Evolutionary conservation across 73 alveolate genomes (phyloP).

Genomic region (Paramecium biaurelia): DNA sequence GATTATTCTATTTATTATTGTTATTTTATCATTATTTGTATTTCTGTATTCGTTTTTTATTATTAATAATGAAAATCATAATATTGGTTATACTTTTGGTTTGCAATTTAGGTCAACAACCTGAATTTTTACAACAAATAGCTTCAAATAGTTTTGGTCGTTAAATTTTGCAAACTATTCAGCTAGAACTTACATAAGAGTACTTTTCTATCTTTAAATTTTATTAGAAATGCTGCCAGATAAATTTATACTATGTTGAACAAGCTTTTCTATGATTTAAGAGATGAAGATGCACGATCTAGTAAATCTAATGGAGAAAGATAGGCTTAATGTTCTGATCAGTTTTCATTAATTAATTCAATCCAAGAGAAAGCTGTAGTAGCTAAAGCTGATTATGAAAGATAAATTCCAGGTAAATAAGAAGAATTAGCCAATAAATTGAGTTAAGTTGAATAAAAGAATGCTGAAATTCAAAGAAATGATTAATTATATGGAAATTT

Average conservation of each 20-base stretch:
- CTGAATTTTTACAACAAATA: background rate
- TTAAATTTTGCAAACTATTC: background rate
- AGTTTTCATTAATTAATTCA: background rate
- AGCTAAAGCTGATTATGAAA: slow-evolving; percentile 36
- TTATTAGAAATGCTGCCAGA: slow-evolving; percentile 20
- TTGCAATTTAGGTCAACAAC: background rate
- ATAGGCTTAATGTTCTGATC: slow-evolving; percentile 31
- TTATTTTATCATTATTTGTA: background rate
- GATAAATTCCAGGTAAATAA: slow-evolving; percentile 29
- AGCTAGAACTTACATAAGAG: slow-evolving; percentile 28
- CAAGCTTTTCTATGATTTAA: slow-evolving; percentile 31
- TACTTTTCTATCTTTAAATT: background rate
- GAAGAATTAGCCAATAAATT: slow-evolving; percentile 25
- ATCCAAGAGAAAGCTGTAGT: slow-evolving; percentile 21
- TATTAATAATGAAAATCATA: background rate
- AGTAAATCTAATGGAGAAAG: slow-evolving; percentile 48
- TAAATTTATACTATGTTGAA: slow-evolving; percentile 30
- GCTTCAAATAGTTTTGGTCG: slow-evolving; percentile 37
- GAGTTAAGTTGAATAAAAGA: background rate
- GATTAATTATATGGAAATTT: background rate
- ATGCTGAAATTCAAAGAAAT: slow-evolving; percentile 17
- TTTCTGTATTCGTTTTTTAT: background rate
- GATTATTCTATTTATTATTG: background rate
- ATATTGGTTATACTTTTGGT: background rate
- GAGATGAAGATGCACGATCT: slow-evolving; percentile 36